Percentiles rank a stretch among this genome's conserved stretches.
Conservation (phyloP, 208 protist genomes). For the Leishmania guyanensis region DNA sequence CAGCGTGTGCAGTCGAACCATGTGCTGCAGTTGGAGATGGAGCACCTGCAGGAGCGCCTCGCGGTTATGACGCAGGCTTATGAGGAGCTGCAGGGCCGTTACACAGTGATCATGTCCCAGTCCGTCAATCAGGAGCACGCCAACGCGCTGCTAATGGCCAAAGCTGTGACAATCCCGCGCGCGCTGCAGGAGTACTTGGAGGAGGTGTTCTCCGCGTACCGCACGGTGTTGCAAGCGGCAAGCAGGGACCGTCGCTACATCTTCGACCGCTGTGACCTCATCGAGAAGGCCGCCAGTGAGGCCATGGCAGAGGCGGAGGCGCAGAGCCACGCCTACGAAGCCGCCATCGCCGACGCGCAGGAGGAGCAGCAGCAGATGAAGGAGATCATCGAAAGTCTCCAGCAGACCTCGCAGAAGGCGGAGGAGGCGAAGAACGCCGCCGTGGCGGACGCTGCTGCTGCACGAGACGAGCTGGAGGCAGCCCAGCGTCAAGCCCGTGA, state of each 20-base stretch:
- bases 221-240: constrained; percentile 30
- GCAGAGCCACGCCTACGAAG: constrained; percentile 51
- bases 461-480: constrained; percentile 36
- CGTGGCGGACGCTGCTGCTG: constrained; percentile 30
- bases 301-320: constrained; percentile 66
- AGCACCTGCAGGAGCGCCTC: constrained; percentile 45
- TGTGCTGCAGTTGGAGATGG: constrained; percentile 46
- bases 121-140: constrained; percentile 32
- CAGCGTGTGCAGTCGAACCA: constrained; percentile 50
- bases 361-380: constrained; percentile 61
- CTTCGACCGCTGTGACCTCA: constrained; percentile 46
- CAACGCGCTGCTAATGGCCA: constrained; percentile 54
- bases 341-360: constrained; percentile 51
- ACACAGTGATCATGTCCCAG: constrained; percentile 12
- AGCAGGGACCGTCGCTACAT: constrained; percentile 42
- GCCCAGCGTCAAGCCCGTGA: constrained; percentile 37
- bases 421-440: constrained; percentile 30
- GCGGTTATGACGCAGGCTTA: constrained; percentile 39
- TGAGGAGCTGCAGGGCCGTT: constrained; percentile 40
- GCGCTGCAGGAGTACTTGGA: constrained; percentile 39
- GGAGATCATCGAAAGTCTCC: constrained; percentile 42
- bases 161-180: constrained; percentile 50
- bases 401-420: constrained; percentile 34
- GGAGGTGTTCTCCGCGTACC: constrained; percentile 32
- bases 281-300: constrained; percentile 56